These are phyloP conservation scores for Euphorbia tirucalli DNA, from an alignment of 345 rosid species.

Conservation along the genomic window DNA sequence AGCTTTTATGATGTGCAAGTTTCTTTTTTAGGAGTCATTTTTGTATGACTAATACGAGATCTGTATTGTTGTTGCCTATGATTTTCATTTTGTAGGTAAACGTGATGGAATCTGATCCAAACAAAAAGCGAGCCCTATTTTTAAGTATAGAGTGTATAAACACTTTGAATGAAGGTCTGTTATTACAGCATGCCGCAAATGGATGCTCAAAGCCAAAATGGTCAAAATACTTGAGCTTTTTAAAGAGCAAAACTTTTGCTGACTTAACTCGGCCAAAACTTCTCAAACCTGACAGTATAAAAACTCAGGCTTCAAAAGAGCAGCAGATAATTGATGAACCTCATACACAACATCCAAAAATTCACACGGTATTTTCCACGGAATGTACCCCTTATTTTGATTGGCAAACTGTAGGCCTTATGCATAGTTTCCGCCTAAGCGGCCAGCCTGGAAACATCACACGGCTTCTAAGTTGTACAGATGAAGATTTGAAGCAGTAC, in stretches of 20 bases:
- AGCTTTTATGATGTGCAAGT: neutral
- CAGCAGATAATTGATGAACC: slow-evolving; percentile 38
- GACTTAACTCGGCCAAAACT: slow-evolving; percentile 73
- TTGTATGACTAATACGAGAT: neutral
- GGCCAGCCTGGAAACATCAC: slow-evolving; percentile 97
- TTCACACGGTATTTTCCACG: slow-evolving; percentile 90
- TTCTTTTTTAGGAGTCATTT: neutral
- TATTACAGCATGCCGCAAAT: slow-evolving; percentile 64
- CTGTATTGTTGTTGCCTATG: neutral
- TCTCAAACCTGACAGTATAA: slow-evolving; percentile 34
- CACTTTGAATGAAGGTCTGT: slow-evolving; percentile 87
- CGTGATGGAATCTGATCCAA: slow-evolving; percentile 60
- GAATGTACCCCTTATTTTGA: slow-evolving; percentile 93
- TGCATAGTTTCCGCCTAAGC: slow-evolving; percentile 86
- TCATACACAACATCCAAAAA: slow-evolving; percentile 58
- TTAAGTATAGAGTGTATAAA: slow-evolving; percentile 80
- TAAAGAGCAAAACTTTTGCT: slow-evolving; percentile 88
- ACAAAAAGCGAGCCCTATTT: slow-evolving; percentile 53
- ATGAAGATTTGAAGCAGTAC: slow-evolving; percentile 68
- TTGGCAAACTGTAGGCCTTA: slow-evolving; percentile 97
- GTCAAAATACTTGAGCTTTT: slow-evolving; percentile 86
- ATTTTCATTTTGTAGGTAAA: slow-evolving; percentile 48
- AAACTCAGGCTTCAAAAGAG: slow-evolving; percentile 34
- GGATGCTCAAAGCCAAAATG: slow-evolving; percentile 86
- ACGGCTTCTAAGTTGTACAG: slow-evolving; percentile 94